Percentiles rank a stretch among this genome's conserved stretches.
Conservation (phyloP, 495 filamentous ascomycete species). For the Penicillium macrosclerotiorum region DNA sequence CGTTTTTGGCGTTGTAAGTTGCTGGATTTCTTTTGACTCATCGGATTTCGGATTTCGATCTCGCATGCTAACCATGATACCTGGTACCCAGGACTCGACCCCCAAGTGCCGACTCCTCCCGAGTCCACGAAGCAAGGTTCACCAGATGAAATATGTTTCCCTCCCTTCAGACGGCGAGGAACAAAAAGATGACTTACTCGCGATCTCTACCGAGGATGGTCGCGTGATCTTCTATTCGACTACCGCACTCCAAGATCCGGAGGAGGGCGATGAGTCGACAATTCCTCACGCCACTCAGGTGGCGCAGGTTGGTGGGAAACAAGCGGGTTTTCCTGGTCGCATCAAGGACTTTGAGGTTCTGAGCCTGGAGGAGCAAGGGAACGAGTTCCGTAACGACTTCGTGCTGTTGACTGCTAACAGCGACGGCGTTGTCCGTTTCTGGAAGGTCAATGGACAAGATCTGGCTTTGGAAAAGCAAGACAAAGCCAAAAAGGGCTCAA, state of each 20-base stretch:
- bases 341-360: conserved; percentile 87
- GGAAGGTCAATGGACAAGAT: conserved; percentile 52
- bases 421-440: conserved; percentile 77
- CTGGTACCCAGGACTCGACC: conserved; percentile 75
- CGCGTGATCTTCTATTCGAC: conserved; percentile 83
- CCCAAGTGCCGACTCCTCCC: conserved; percentile 70
- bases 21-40: conserved; percentile 1
- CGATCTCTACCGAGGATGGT: conserved; percentile 91
- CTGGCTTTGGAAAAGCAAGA: conserved; percentile 19
- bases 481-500: conserved; percentile 12
- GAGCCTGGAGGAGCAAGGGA: conserved; percentile 34
- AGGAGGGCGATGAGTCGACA: conserved; percentile 32
- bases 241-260: conserved; percentile 29
- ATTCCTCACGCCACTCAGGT: conserved; percentile 56
- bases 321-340: conserved; percentile 61
- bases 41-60: not conserved
- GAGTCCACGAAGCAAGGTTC: conserved; percentile 72
- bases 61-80: conserved; percentile 13
- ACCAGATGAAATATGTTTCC: conserved; percentile 71
- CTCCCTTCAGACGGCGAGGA: conserved; percentile 37
- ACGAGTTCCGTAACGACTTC: conserved; percentile 35
- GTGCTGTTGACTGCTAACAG: conserved; percentile 76
- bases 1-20: conserved; percentile 74
- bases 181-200: conserved; percentile 54
- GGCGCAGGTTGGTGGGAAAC: conserved; percentile 76